phyloP scores from a whole-genome alignment of 148 eudicot species.

The Agrostemma githago region DNA sequence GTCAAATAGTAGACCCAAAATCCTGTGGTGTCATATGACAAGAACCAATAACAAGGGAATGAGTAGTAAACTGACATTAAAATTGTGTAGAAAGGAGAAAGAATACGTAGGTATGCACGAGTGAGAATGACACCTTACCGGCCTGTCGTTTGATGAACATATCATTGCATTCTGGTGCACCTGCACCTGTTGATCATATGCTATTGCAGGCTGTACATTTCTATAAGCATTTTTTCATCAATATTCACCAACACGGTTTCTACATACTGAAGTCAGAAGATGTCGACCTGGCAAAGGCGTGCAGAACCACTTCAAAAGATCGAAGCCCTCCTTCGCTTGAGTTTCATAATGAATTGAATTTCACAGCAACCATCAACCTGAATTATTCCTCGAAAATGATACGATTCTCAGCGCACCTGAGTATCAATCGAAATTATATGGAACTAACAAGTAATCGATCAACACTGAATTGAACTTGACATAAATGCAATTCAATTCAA shows the following conservation, averaged over 20 bases:
- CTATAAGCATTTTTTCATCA: no score
- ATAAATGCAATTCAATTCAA: conserved; percentile 8
- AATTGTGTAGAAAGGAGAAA: no score
- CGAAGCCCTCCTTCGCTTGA: conserved; percentile 66
- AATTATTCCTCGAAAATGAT: not conserved
- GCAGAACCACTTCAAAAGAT: conserved; percentile 92
- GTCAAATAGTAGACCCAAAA: no score
- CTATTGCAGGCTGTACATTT: no score
- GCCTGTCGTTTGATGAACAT: not conserved
- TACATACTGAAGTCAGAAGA: no score
- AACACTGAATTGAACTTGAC: conserved; percentile 9
- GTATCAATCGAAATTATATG: not conserved
- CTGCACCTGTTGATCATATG: no score
- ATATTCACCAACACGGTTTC: not conserved
- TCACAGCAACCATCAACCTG: conserved; percentile 37
- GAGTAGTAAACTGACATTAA: no score
- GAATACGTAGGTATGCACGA: not conserved
- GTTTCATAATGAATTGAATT: conserved; percentile 58
- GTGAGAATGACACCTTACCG: not conserved
- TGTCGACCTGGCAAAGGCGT: no score
- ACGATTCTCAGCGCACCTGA: conserved; percentile 20
- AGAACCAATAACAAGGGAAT: no score
- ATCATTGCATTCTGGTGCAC: no score
- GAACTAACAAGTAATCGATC: not conserved
- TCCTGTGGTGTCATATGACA: no score